Conservation (phyloP, 768 basidiomycete genomes). For the Boletus pseudo-olivaceus region DNA sequence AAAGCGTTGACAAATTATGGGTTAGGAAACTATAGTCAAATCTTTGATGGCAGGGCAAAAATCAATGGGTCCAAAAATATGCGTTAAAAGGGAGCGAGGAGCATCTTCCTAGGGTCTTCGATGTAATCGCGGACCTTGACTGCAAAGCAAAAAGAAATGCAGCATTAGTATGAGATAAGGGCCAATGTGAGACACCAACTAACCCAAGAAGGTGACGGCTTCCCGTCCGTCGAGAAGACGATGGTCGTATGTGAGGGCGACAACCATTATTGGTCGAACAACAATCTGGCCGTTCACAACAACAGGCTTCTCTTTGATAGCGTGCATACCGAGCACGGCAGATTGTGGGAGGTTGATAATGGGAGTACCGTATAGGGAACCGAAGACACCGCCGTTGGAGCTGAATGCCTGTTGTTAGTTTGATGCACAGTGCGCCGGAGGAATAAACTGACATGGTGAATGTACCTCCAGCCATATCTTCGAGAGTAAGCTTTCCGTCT, state of each 20-base stretch:
- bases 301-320: slow-evolving; percentile 87
- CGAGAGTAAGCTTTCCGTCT: slow-evolving; percentile 91
- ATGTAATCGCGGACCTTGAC: slow-evolving; percentile 92
- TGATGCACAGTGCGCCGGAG: not conserved
- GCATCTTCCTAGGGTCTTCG: slow-evolving; percentile 93
- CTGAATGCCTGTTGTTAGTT: slow-evolving; percentile 37
- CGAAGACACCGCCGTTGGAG: slow-evolving; percentile 98
- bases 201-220: slow-evolving; percentile 96
- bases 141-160: slow-evolving; percentile 25
- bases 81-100: slow-evolving; percentile 42
- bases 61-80: not conserved
- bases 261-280: slow-evolving; percentile 95
- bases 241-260: slow-evolving; percentile 94
- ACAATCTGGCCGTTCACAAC: slow-evolving; percentile 95
- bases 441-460: slow-evolving; percentile 82
- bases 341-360: slow-evolving; percentile 97
- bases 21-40: slow-evolving; percentile 9
- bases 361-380: slow-evolving; percentile 95
- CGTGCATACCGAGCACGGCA: slow-evolving; percentile 95
- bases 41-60: not conserved
- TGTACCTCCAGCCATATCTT: slow-evolving; percentile 98
- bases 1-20: slow-evolving; percentile 10
- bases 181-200: slow-evolving; percentile 27
- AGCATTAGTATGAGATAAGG: slow-evolving; percentile 1
- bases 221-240: slow-evolving; percentile 93